phyloP scores from a whole-genome alignment of 129 eudicot genomes.

The Lactuca sativa region DNA sequence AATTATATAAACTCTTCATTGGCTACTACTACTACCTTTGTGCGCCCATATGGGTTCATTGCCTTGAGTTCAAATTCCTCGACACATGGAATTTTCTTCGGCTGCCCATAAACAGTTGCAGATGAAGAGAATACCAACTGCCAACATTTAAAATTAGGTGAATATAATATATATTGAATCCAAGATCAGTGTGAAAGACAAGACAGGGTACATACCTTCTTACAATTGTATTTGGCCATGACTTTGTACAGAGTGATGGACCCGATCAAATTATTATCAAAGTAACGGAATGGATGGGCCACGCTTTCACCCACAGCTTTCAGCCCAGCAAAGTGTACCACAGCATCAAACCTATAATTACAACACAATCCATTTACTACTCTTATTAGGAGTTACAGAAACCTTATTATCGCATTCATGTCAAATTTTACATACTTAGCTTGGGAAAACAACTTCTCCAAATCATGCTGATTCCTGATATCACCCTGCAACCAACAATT shows the following conservation, averaged over 20 bases:
- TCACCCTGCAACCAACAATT: slow-evolving; percentile 74
- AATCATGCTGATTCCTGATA: slow-evolving; percentile 78
- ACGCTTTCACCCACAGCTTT: slow-evolving; percentile 99
- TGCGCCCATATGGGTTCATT: slow-evolving; percentile 98
- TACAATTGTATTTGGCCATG: slow-evolving; percentile 93
- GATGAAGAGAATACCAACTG: slow-evolving; percentile 98
- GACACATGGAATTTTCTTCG: slow-evolving; percentile 80
- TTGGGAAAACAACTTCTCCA: slow-evolving; percentile 82
- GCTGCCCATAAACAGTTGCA: slow-evolving; percentile 98
- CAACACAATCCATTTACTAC: background rate
- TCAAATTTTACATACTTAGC: slow-evolving; percentile 48
- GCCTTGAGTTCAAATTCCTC: slow-evolving; percentile 84
- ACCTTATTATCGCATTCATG: background rate
- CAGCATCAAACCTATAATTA: slow-evolving; percentile 79
- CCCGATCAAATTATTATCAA: slow-evolving; percentile 88
- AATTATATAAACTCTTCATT: too few relatives aligned
- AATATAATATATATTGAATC: background rate
- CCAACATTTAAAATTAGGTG: background rate
- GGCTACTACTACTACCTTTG: slow-evolving; percentile 54
- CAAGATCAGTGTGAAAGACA: background rate
- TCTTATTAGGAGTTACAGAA: background rate
- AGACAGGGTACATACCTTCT: slow-evolving; percentile 54
- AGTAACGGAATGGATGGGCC: slow-evolving; percentile 75
- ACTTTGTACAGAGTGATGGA: slow-evolving; percentile 76
- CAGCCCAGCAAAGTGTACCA: slow-evolving; percentile 92